Conservation (phyloP, 768 basidiomycete species). For the Agaricus sinodeliciosus region DNA sequence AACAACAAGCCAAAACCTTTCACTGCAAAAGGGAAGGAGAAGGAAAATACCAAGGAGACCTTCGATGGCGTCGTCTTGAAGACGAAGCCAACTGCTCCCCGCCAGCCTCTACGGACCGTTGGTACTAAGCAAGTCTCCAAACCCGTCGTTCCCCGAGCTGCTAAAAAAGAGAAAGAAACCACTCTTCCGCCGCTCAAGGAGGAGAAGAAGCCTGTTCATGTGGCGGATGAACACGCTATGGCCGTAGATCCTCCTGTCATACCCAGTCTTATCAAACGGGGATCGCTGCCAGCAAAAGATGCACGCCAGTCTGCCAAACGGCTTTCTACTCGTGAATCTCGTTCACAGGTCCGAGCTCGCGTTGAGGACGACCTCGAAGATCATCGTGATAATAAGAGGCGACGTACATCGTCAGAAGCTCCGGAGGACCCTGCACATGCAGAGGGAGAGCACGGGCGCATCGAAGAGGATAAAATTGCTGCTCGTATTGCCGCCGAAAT, state of each 20-base stretch:
- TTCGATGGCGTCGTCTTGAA: slow-evolving; percentile 64
- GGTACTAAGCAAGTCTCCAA: slow-evolving; percentile 35
- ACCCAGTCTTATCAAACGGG: slow-evolving; percentile 34
- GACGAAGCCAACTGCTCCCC: slow-evolving; percentile 34
- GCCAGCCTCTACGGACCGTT: slow-evolving; percentile 52
- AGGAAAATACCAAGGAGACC: slow-evolving; percentile 44
- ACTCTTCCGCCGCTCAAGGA: slow-evolving; percentile 21
- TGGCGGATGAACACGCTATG: slow-evolving; percentile 47
- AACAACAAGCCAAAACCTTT: slow-evolving; percentile 42
- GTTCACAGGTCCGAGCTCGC: slow-evolving; percentile 9
- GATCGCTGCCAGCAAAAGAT: slow-evolving; percentile 29
- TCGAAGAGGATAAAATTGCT: slow-evolving; percentile 39
- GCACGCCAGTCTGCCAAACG: neutral
- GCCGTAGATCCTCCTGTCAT: slow-evolving; percentile 38
- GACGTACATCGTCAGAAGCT: slow-evolving; percentile 63
- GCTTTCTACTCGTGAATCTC: neutral
- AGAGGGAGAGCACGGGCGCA: slow-evolving; percentile 30
- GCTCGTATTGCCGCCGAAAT: slow-evolving; percentile 41
- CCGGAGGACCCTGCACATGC: slow-evolving; percentile 35
- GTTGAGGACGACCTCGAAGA: slow-evolving; percentile 45
- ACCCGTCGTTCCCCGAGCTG: slow-evolving; percentile 15
- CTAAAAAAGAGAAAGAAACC: slow-evolving; percentile 17
- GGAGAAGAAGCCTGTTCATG: slow-evolving; percentile 22
- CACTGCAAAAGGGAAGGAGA: slow-evolving; percentile 49
- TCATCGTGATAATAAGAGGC: slow-evolving; percentile 62